Percentiles rank a stretch among this genome's conserved stretches.
These are phyloP conservation scores for Cordyceps cateniannulata DNA, from an alignment of 2,329 filamentous ascomycete species.

Conservation along the genomic window DNA sequence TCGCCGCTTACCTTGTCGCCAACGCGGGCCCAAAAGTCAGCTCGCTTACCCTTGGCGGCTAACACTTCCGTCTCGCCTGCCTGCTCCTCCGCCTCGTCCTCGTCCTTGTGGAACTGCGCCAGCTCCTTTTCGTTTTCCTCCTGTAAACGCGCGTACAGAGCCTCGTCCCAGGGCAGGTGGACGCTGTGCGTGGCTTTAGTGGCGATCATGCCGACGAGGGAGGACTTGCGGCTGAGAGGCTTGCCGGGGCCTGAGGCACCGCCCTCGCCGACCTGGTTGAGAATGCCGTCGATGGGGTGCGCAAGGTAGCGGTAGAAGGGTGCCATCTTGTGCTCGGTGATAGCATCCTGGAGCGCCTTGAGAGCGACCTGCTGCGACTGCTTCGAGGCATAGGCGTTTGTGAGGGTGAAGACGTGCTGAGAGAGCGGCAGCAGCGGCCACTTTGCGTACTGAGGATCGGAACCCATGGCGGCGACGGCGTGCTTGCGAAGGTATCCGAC, in stretches of 20 bases:
- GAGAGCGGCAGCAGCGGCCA: constrained; percentile 76
- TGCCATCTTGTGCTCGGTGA: constrained; percentile 78
- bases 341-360: constrained; percentile 74
- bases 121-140: constrained; percentile 74
- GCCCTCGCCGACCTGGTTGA: constrained; percentile 69
- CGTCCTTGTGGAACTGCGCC: constrained; percentile 72
- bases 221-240: constrained; percentile 60
- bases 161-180: constrained; percentile 84
- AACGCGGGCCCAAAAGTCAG: constrained; percentile 92
- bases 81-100: constrained; percentile 91
- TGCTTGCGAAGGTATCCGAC: neutral
- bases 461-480: constrained; percentile 54
- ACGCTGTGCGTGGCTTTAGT: constrained; percentile 60
- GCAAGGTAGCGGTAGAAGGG: constrained; percentile 80
- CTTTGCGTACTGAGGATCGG: constrained; percentile 80
- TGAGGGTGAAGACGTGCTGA: constrained; percentile 82
- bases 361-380: constrained; percentile 62
- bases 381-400: constrained; percentile 67
- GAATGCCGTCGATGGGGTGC: constrained; percentile 72
- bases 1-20: constrained; percentile 75
- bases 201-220: constrained; percentile 69
- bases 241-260: constrained; percentile 44
- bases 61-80: constrained; percentile 94
- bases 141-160: constrained; percentile 70
- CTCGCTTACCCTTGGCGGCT: constrained; percentile 86